Evolutionary conservation across 345 rosid genomes (phyloP).

Genomic region (Aquilaria malaccensis): DNA sequence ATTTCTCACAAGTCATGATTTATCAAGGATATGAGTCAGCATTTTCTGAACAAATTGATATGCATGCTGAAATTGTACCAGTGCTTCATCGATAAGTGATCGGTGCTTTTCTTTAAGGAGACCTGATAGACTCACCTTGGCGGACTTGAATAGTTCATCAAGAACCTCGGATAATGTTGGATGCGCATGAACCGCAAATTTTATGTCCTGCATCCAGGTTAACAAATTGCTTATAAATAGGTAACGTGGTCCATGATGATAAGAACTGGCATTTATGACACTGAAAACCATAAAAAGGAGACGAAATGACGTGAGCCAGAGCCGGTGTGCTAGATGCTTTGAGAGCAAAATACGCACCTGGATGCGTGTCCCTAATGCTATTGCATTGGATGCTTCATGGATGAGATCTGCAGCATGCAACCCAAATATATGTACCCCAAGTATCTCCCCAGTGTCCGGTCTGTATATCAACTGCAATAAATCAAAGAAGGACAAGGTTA

Average conservation of each 20-base stretch:
- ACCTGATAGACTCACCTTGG: slow-evolving; percentile 53
- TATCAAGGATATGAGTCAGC: too few species aligned
- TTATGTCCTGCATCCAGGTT: slow-evolving; percentile 59
- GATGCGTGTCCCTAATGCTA: slow-evolving; percentile 80
- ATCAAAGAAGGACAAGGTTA: slow-evolving; percentile 7
- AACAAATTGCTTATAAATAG: slow-evolving; percentile 9
- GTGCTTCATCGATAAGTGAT: too few species aligned
- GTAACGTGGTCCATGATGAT: too few species aligned
- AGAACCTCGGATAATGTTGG: slow-evolving; percentile 96
- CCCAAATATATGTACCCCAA: slow-evolving; percentile 97
- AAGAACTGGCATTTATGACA: too few species aligned
- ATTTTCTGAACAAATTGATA: too few species aligned
- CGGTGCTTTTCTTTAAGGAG: too few species aligned
- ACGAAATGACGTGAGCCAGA: not conserved
- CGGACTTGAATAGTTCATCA: slow-evolving; percentile 94
- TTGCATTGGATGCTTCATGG: slow-evolving; percentile 99
- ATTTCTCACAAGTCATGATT: too few species aligned
- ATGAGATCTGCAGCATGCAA: slow-evolving; percentile 98
- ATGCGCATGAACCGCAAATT: slow-evolving; percentile 95
- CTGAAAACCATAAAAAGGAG: not conserved
- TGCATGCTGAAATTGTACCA: too few species aligned
- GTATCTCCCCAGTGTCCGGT: slow-evolving; percentile 93
- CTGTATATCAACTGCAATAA: slow-evolving; percentile 82
- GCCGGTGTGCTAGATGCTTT: not conserved
- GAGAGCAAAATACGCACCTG: slow-evolving; percentile 37